phyloP scores from a whole-genome alignment of 768 basidiomycete species.

The Lanmaoa pseudosensibilis region DNA sequence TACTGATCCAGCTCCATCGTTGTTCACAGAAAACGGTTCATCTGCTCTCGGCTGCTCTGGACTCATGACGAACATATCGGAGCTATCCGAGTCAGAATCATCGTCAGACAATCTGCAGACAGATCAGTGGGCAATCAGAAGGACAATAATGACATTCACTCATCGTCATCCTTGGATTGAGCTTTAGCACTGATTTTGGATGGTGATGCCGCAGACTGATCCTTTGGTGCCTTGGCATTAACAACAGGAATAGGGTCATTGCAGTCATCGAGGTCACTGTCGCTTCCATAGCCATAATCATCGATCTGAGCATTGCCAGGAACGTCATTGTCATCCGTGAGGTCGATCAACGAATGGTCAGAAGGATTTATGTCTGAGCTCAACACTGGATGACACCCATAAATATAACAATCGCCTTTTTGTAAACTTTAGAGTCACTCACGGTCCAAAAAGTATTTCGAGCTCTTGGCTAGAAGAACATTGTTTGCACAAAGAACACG shows the following conservation, averaged over 20 bases:
- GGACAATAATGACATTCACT: background rate
- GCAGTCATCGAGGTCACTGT: constrained; percentile 38
- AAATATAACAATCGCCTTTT: background rate
- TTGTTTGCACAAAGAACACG: constrained; percentile 31
- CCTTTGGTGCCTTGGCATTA: background rate
- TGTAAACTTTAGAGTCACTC: constrained; percentile 1
- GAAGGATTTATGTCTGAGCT: constrained; percentile 10
- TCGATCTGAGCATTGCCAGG: constrained; percentile 5
- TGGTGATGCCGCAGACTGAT: background rate
- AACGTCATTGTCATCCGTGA: constrained; percentile 14
- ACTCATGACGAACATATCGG: constrained; percentile 21
- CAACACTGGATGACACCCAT: constrained; percentile 9
- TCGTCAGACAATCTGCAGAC: constrained; percentile 11
- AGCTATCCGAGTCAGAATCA: constrained; percentile 15
- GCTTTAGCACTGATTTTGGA: background rate
- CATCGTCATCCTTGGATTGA: constrained; percentile 4
- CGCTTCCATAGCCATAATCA: constrained; percentile 34
- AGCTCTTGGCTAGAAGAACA: constrained; percentile 23
- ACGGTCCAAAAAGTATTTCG: constrained; percentile 31
- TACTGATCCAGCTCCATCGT: background rate
- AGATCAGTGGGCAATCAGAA: background rate
- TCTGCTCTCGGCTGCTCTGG: constrained; percentile 7
- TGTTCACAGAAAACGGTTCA: background rate
- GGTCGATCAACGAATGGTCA: constrained; percentile 14
- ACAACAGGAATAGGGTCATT: background rate